Evolutionary conservation across 2,329 filamentous ascomycete genomes (phyloP), one percentile per base, ranked within the genome.

Genomic region (Hypoxylon sp.): DNA sequence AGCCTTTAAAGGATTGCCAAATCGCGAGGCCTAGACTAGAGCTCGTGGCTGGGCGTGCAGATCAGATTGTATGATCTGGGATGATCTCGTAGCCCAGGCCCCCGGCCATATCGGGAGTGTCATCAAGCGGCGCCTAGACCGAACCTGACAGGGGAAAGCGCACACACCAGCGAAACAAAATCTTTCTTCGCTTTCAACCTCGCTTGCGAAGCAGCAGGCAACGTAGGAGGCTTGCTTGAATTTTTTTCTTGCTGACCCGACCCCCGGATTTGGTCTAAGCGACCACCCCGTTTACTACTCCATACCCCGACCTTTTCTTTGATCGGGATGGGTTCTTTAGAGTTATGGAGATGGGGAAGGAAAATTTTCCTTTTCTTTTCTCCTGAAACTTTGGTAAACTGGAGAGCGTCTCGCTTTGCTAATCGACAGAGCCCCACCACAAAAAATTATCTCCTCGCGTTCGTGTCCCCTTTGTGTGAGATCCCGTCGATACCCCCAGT

Each of bases 1-100:
- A 52, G 46, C 33, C 12, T 57, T 62, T 60, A 61, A 65, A 68
- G 18, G 61, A 58, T 59, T 54, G 18, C 60, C 52, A 16, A 50
- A 57, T 55, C 14, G 62, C 28, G 52, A 66, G 59, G 59, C 63
- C 63, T 69, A 66, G 66, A 69, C 59, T 64, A 30, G 30, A 57
- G 57, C 52, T 40, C 26, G 55, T 63, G 65, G 55, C 62, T 65
- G 56, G 66, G 60, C 63, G 20, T 52, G 65, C 53, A 58, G 62
- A 64, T 66, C 63, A 55, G 53, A 66, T 66, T 66, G 38, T 54
- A 61, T 36, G 58, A 68, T 65, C 65, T 61, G 42, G 62, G 38
- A 54, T 59, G 58, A 61, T 68, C 59, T 48, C 58, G 57, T 38
- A 64, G 60, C 52, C 63, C 52, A 4, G 14, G 38, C n/a, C 54